phyloP scores from a whole-genome alignment of 495 filamentous ascomycete genomes.

The Xylaria grammica region DNA sequence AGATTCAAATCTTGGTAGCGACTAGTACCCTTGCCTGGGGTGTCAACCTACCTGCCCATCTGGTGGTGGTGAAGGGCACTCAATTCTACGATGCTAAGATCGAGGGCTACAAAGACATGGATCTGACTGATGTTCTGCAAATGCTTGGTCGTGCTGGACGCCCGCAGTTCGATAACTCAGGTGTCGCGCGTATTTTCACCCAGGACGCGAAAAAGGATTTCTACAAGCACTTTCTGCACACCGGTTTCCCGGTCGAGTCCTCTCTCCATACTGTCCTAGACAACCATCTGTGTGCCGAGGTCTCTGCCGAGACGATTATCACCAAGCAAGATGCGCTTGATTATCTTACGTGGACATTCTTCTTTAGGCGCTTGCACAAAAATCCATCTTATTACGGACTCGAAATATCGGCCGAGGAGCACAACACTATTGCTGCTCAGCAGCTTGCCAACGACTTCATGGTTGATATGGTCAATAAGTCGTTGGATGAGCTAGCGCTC shows the following conservation, averaged over 20 bases:
- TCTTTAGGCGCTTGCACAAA: conserved; percentile 96
- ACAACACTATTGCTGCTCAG: conserved; percentile 86
- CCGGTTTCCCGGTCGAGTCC: conserved; percentile 96
- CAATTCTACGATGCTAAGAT: conserved; percentile 99
- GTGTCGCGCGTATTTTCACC: conserved; percentile 95
- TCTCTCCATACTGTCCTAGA: conserved; percentile 94
- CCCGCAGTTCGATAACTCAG: conserved; percentile 94
- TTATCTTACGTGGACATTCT: conserved; percentile 99
- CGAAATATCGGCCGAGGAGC: conserved; percentile 90
- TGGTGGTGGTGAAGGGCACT: conserved; percentile 97
- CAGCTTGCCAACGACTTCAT: conserved; percentile 87
- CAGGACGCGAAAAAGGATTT: conserved; percentile 99
- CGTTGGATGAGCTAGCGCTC: conserved; percentile 76
- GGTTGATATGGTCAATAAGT: conserved; percentile 86
- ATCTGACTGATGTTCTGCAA: conserved; percentile 96
- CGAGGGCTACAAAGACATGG: conserved; percentile 98
- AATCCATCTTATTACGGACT: conserved; percentile 98
- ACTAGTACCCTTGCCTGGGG: conserved; percentile 98
- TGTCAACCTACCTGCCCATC: conserved; percentile 95
- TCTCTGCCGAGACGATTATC: conserved; percentile 86
- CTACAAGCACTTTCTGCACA: conserved; percentile 99
- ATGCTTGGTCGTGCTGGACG: conserved; percentile 97
- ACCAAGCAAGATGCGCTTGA: conserved; percentile 98
- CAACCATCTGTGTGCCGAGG: conserved; percentile 95
- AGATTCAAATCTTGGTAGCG: conserved; percentile 96